Conservation (phyloP, 2,329 filamentous ascomycete genomes). For the Rutstroemia sydowiana region DNA sequence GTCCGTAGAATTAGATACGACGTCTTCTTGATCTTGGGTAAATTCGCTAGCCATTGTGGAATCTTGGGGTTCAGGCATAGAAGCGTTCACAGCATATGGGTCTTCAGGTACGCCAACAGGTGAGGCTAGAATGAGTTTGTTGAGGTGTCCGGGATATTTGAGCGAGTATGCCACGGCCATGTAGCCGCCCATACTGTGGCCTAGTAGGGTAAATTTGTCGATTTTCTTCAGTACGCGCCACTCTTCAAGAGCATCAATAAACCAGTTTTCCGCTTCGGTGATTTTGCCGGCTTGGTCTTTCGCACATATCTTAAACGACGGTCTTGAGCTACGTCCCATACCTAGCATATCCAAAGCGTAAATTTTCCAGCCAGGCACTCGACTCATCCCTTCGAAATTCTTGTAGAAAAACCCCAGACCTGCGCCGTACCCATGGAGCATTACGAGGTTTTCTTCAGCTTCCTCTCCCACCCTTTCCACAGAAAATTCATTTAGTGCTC, state of each 20-base stretch:
- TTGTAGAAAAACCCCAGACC: constrained; percentile 97
- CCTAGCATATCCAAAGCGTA: constrained; percentile 93
- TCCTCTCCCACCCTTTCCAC: constrained; percentile 76
- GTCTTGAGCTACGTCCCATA: constrained; percentile 83
- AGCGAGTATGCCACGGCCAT: constrained; percentile 91
- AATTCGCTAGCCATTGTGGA: constrained; percentile 74
- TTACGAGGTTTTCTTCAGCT: constrained; percentile 80
- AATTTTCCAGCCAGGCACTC: constrained; percentile 73
- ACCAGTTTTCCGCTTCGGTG: constrained; percentile 87
- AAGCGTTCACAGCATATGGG: constrained; percentile 76
- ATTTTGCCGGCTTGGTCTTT: constrained; percentile 77
- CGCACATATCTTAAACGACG: constrained; percentile 74
- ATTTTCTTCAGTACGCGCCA: constrained; percentile 87
- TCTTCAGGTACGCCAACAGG: constrained; percentile 94
- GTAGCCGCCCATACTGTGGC: constrained; percentile 91
- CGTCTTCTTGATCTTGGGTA: constrained; percentile 60
- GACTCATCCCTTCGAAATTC: constrained; percentile 85
- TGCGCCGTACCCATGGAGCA: constrained; percentile 94
- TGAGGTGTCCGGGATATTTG: constrained; percentile 89
- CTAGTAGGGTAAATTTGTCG: constrained; percentile 86
- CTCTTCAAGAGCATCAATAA: constrained; percentile 91
- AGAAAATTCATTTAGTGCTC: constrained; percentile 87
- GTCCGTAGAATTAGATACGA: constrained; percentile 35
- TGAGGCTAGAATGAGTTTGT: constrained; percentile 92
- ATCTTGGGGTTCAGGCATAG: constrained; percentile 68